Base-by-base conservation (phyloP, 1,284 basidiomycete species). In the Rhodotorula sp. region DNA sequence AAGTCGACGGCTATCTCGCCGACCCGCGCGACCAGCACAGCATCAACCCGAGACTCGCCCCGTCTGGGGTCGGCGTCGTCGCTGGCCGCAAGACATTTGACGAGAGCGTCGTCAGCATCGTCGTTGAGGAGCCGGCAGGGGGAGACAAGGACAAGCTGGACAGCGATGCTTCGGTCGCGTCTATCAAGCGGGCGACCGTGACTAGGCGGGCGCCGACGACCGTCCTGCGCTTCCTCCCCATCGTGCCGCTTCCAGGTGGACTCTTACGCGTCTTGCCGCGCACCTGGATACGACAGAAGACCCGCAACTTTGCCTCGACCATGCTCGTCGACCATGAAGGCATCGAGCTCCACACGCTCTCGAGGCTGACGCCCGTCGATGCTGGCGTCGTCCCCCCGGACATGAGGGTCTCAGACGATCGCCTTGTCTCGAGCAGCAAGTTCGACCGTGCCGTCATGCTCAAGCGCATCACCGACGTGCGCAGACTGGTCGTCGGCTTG, bases 401-500 rank as follows among this genome's bases (percentile, higher is more conserved):
- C 26, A 50, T 40, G 37, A 53, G 26, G 26, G 51, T 51, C 13
- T 44, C 40, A 20, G 30, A 50, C 20, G 51, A 55, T 6, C 34
- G 37, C 34, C 20, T 56, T 24, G 65, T 65, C 67, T 54, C 47
- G 56, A 65, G 69, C 34, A 52, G 60, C 13, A 40, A 58, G 20
- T 68, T 69, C 22, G 71, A 75, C 46, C 69, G 72, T n/a, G 24
- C 54, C n/a, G 53, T 80, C 46, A 84, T 86, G 81, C 76, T 87
- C 62, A 79, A 86, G 53, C 86, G 91, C 18, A 94, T 97, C 83
- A 90, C 91, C 4, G 85, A 87, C 69, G 88, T 88, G 66, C 85
- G 93, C 69, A 85, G 89, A 73, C 83, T 95, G 20, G 90, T 95
- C 44, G 94, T 92, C 0, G 89, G 90, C 2, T 81, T 97, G 40